phyloP scores from a whole-genome alignment of 2,329 filamentous ascomycete genomes.

The Alternaria postmessia region DNA sequence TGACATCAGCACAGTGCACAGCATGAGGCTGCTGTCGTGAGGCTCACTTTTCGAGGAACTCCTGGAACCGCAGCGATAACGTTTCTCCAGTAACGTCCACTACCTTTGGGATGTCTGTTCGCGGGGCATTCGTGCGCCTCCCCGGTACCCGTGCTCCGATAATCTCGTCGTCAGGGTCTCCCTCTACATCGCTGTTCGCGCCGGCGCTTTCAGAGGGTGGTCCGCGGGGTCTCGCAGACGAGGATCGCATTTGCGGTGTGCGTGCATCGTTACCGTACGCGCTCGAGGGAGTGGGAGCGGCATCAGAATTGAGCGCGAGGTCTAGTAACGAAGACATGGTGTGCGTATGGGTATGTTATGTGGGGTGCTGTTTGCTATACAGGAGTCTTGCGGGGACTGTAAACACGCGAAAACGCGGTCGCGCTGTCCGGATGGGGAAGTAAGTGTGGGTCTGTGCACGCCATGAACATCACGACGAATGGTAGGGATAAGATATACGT shows the following conservation, averaged over 20 bases:
- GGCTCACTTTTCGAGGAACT: constrained; percentile 77
- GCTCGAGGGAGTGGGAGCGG: constrained; percentile 50
- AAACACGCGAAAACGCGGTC: constrained; percentile 37
- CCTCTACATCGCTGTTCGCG: constrained; percentile 64
- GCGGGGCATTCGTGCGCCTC: constrained; percentile 53
- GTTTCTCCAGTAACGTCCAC: constrained; percentile 79
- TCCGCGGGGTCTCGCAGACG: constrained; percentile 64
- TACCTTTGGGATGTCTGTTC: constrained; percentile 71
- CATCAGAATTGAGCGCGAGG: constrained; percentile 59
- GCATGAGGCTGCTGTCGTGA: neutral
- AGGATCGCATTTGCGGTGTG: constrained; percentile 53
- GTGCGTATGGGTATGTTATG: constrained; percentile 10
- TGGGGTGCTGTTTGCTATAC: constrained; percentile 14
- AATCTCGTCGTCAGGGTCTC: constrained; percentile 69
- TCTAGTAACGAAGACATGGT: constrained; percentile 63
- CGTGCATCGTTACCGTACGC: constrained; percentile 47
- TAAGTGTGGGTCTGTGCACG: constrained; percentile 25
- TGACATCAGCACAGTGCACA: constrained; percentile 16
- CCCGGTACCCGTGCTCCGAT: constrained; percentile 60
- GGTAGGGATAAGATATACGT: neutral
- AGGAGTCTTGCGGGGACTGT: constrained; percentile 23
- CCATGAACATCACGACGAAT: neutral
- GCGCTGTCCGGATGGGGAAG: constrained; percentile 28
- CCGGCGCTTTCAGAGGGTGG: constrained; percentile 61
- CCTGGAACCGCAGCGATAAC: constrained; percentile 78